Evolutionary conservation across 163 green algal species (phyloP), one percentile per base, ranked within the genome.

Genomic region (Scenedesmus sp.): DNA sequence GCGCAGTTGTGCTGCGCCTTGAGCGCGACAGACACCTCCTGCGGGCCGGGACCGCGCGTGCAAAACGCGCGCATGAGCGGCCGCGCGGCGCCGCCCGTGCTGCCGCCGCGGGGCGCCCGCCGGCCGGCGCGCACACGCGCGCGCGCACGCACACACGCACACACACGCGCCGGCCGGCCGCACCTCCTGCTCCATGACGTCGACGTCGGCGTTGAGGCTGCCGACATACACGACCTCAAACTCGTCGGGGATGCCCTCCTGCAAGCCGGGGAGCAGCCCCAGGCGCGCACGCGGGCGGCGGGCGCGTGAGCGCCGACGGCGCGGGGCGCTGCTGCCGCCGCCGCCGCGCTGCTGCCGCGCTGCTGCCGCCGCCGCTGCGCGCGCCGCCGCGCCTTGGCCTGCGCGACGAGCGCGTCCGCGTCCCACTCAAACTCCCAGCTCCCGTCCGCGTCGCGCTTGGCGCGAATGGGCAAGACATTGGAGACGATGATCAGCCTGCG

Each of bases 381-480:
- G 50, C 51, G 9, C 34, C 1, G 31, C 36, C 39, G 17, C 57
- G 92, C 89, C 85, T 96, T 94, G 4, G 96, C 96, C 81, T 99
- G 96, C 0, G 87, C 86, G 22, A 98, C 90, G 26, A 99, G 86
- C 6, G 96, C 93, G 80, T 99, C 96, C 64, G 98, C 90, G 82
- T 99, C 94, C 91, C 90, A 96, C 70, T 96, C 92, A 78, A 99
- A 98, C 31, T 87, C 85, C 92, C 92, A 98, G 2, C 75, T 80
- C 6, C 58, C 77, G 0, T 72, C 72, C 20, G 81, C 83, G 11
- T 53, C 57, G 26, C 74, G 75, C 54, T 85, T 89, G 0, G 85
- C 82, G 2, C 84, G 84, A 29, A 98, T 77, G 4, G 94, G 94
- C 48, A 98, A 84, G 70, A 97, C 91, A 76, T 97, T 97, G 36